Evolutionary conservation across 2,329 filamentous ascomycete species (phyloP).

Genomic region (Setomelanomma holmii): DNA sequence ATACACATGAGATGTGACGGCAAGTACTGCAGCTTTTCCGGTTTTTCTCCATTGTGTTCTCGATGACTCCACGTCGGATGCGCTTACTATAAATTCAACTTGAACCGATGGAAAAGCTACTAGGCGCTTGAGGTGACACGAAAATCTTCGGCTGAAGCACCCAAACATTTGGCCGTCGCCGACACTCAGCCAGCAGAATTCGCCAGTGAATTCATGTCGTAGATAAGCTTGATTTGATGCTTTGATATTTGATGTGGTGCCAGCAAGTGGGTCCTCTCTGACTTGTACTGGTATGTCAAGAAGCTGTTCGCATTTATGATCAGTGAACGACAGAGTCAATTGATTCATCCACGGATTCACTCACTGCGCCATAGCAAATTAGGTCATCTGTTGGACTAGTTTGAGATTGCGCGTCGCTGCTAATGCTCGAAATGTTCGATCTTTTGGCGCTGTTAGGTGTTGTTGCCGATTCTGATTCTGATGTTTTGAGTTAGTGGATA

Average conservation of each 20-base stretch:
- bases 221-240: no score
- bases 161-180: not conserved
- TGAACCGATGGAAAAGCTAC: not conserved
- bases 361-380: not conserved
- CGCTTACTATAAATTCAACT: not conserved
- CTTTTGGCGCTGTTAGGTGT: no score
- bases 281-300: not conserved
- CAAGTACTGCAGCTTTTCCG: not conserved
- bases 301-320: not conserved
- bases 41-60: not conserved
- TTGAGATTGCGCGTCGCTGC: no score
- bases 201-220: not conserved
- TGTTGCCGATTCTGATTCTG: no score
- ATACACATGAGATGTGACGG: conserved; percentile 9
- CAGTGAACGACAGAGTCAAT: no score
- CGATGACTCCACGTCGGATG: not conserved
- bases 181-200: not conserved
- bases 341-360: not conserved
- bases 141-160: not conserved
- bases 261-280: not conserved
- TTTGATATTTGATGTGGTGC: not conserved
- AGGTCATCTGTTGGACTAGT: no score
- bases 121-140: not conserved
- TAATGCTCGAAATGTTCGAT: no score
- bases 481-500: no score